These are phyloP conservation scores for Populus trichocarpa DNA, from an alignment of 441 rosid genomes.

Conservation along the genomic window DNA sequence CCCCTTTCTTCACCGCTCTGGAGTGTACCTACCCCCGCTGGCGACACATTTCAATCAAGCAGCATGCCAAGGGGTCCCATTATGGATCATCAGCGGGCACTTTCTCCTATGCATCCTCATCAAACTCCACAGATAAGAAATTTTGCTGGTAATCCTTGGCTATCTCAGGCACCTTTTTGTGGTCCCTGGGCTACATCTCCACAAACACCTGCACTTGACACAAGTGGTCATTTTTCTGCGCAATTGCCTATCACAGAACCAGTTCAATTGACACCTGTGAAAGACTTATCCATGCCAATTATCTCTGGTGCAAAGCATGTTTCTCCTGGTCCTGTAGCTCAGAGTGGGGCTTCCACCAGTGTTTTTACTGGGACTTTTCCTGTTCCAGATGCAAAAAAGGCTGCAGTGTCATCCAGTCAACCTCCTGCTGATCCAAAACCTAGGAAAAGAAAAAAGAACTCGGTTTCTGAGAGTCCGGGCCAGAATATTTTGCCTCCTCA, in stretches of 20 bases:
- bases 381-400: conserved; percentile 45
- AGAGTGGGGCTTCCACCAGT: conserved; percentile 41
- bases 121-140: conserved; percentile 62
- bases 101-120: conserved; percentile 67
- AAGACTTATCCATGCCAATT: conserved; percentile 51
- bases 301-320: conserved; percentile 48
- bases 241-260: conserved; percentile 54
- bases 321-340: conserved; percentile 33
- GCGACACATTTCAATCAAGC: conserved; percentile 57
- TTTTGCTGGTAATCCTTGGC: conserved; percentile 68
- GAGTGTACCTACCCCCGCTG: conserved; percentile 62
- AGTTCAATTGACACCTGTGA: conserved; percentile 51
- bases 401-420: conserved; percentile 42
- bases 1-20: conserved; percentile 94
- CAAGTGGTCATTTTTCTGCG: conserved; percentile 53
- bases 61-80: conserved; percentile 56
- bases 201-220: conserved; percentile 57
- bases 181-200: conserved; percentile 74
- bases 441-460: conserved; percentile 74
- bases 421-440: conserved; percentile 57
- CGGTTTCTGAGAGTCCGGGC: conserved; percentile 43
- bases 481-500: conserved; percentile 45
- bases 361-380: conserved; percentile 43
- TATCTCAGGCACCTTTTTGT: conserved; percentile 69
- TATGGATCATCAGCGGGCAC: conserved; percentile 59